Conservation (phyloP, 345 rosid species). For the Sapria himalayana region DNA sequence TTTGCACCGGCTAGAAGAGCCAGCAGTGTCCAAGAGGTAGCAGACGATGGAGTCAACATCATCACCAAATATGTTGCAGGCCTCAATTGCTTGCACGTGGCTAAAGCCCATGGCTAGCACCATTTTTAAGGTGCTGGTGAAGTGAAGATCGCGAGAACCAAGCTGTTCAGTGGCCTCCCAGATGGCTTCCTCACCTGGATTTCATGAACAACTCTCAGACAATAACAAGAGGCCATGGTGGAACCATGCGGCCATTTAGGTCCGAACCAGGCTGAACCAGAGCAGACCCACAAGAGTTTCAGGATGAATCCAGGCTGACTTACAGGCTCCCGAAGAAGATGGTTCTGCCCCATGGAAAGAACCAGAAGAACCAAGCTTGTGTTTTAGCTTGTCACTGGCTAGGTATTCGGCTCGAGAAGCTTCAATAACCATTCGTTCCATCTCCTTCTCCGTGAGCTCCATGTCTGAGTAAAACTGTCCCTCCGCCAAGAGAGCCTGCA, state of each 20-base stretch:
- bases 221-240: too few relatives aligned
- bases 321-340: conserved; percentile 90
- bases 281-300: too few relatives aligned
- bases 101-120: conserved; percentile 91
- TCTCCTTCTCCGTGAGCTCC: conserved; percentile 93
- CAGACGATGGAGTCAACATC: conserved; percentile 91
- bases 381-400: conserved; percentile 39
- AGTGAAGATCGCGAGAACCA: conserved; percentile 17
- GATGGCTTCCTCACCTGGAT: conserved; percentile 36
- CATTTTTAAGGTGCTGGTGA: conserved; percentile 54
- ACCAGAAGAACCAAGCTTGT: conserved; percentile 47
- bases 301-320: too few relatives aligned
- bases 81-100: conserved; percentile 68
- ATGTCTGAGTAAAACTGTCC: conserved; percentile 79
- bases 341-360: conserved; percentile 86
- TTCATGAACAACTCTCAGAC: too few relatives aligned
- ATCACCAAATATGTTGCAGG: conserved; percentile 87
- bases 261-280: too few relatives aligned
- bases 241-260: too few relatives aligned
- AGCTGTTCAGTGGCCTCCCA: conserved; percentile 16
- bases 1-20: conserved; percentile 50
- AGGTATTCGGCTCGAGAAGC: conserved; percentile 95
- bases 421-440: conserved; percentile 84
- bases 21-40: conserved; percentile 65
- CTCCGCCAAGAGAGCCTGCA: conserved; percentile 88